These are phyloP conservation scores for Mrakia frigida DNA, from an alignment of 768 basidiomycete genomes.

Conservation along the genomic window DNA sequence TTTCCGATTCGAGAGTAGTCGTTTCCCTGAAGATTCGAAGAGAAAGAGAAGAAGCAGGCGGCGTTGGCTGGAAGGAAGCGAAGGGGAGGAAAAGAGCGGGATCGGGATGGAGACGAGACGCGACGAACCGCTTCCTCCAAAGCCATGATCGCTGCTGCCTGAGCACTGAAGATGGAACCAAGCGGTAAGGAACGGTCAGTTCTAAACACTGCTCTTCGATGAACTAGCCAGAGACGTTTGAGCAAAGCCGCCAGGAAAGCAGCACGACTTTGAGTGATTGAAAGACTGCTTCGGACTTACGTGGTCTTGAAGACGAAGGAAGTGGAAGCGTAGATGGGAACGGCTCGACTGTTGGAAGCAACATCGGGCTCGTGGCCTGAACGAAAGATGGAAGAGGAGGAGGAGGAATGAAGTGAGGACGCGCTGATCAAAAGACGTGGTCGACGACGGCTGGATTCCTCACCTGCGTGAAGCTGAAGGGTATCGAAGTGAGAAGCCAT, in stretches of 20 bases:
- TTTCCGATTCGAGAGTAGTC: not conserved
- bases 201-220: too few species aligned
- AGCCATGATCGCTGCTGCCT: not conserved
- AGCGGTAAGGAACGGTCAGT: too few species aligned
- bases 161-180: not conserved
- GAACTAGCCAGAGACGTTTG: not conserved
- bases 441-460: not conserved
- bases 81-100: too few species aligned
- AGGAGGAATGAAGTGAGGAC: not conserved
- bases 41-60: too few species aligned
- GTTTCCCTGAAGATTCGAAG: not conserved
- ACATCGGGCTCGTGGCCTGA: not conserved
- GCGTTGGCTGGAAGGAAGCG: too few species aligned
- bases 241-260: not conserved
- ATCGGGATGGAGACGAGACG: too few species aligned
- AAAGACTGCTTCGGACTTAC: too few species aligned
- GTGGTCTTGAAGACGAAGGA: not conserved
- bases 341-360: not conserved
- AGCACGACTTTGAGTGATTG: not conserved
- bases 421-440: not conserved
- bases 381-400: not conserved
- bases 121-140: not conserved
- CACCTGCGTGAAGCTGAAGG: not conserved
- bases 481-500: not conserved
- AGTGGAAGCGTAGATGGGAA: not conserved